Conservation (phyloP, 2,329 filamentous ascomycete species). For the Paraconiothyrium brasiliense region DNA sequence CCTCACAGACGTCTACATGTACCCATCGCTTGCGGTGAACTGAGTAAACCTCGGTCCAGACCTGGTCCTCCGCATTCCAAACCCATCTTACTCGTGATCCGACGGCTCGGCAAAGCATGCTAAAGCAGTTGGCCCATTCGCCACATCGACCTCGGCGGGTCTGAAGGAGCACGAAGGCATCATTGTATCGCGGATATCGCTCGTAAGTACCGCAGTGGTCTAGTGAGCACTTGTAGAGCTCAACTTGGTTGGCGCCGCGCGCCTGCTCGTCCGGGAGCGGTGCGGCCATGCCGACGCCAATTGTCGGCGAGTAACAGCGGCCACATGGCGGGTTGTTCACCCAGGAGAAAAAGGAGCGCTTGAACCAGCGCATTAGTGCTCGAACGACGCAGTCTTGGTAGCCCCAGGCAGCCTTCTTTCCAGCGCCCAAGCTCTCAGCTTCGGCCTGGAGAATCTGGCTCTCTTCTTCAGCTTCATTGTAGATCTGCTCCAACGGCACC, state of each 20-base stretch:
- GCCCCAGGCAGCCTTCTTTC: constrained; percentile 86
- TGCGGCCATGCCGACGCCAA: constrained; percentile 82
- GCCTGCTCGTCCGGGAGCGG: constrained; percentile 90
- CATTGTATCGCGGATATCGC: constrained; percentile 91
- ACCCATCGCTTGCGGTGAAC: constrained; percentile 93
- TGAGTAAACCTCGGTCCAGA: constrained; percentile 98
- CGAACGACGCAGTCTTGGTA: constrained; percentile 97
- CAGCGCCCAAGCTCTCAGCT: constrained; percentile 85
- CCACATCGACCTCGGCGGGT: constrained; percentile 86
- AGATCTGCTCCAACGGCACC: constrained; percentile 90
- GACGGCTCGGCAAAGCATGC: constrained; percentile 94
- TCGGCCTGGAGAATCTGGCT: constrained; percentile 86
- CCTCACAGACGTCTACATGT: constrained; percentile 95
- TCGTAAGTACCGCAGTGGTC: constrained; percentile 79
- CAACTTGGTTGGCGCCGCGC: constrained; percentile 85
- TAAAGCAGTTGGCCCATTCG: constrained; percentile 99
- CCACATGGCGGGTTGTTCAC: constrained; percentile 94
- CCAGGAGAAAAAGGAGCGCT: constrained; percentile 92
- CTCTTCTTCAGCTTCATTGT: constrained; percentile 93
- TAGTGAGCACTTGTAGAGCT: constrained; percentile 87
- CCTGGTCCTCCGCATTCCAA: constrained; percentile 97
- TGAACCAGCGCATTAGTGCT: constrained; percentile 94
- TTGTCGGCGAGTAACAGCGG: constrained; percentile 81
- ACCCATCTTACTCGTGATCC: constrained; percentile 94
- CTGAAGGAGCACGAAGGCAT: constrained; percentile 91